A percentile compares a stretch with the other conserved stretches of the same genome.
These are phyloP conservation scores for Lathyrus tuberosus DNA, from an alignment of 306 rosid species.

Conservation along the genomic window DNA sequence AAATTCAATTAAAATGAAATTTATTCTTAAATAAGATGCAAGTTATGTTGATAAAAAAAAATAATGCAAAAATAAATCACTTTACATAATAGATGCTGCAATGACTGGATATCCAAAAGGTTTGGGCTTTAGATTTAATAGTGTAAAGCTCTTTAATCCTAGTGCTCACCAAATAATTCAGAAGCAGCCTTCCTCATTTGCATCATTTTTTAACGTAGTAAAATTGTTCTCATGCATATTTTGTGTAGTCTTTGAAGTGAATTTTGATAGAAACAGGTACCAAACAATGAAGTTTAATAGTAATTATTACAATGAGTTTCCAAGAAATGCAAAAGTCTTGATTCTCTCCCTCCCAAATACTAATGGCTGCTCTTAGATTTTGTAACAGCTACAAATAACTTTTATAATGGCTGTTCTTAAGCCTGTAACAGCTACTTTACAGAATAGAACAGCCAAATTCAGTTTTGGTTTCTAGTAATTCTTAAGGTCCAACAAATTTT, in stretches of 20 bases:
- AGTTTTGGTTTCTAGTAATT: too few species aligned
- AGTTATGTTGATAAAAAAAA: constrained; percentile 8
- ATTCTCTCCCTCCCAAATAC: too few species aligned
- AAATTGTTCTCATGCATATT: neutral
- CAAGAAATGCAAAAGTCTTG: too few species aligned
- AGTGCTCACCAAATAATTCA: constrained; percentile 12
- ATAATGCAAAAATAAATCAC: constrained; percentile 20
- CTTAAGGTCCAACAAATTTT: neutral
- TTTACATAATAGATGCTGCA: neutral
- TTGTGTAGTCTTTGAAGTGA: constrained; percentile 15
- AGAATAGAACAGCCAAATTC: too few species aligned
- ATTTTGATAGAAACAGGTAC: neutral
- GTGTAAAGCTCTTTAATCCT: too few species aligned
- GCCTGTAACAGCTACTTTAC: too few species aligned
- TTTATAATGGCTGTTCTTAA: too few species aligned
- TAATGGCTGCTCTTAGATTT: too few species aligned
- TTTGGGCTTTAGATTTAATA: constrained; percentile 11
- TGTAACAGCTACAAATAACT: too few species aligned
- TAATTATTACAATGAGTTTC: too few species aligned
- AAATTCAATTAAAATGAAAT: constrained; percentile 16
- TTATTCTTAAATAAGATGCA: constrained; percentile 8
- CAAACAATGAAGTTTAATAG: too few species aligned
- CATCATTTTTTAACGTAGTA: constrained; percentile 4
- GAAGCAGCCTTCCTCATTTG: constrained; percentile 6
- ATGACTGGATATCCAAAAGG: constrained; percentile 5